Percentiles rank a stretch among this genome's conserved stretches.
Conservation (phyloP, 495 filamentous ascomycete species). For the Chlorociboria aeruginascens region DNA sequence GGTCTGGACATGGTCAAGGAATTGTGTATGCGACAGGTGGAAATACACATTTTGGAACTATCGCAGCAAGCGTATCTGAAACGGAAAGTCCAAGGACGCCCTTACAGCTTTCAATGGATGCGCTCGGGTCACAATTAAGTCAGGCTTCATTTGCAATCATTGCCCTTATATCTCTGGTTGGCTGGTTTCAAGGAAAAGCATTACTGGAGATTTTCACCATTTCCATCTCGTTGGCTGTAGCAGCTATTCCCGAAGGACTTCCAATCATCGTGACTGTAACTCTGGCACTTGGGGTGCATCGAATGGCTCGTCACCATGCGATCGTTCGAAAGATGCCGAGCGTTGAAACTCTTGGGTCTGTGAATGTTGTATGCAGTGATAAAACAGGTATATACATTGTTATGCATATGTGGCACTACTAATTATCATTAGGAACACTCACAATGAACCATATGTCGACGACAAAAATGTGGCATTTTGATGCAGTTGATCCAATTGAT, state of each 20-base stretch:
- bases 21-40: conserved; percentile 90
- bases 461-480: conserved; percentile 91
- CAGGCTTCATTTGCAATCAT: conserved; percentile 95
- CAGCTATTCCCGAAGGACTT: conserved; percentile 91
- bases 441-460: conserved; percentile 98
- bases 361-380: conserved; percentile 97
- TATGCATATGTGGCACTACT: not conserved
- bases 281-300: conserved; percentile 81
- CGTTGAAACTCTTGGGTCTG: conserved; percentile 93
- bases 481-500: conserved; percentile 55
- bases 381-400: conserved; percentile 50
- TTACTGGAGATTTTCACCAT: conserved; percentile 96
- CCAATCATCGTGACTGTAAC: conserved; percentile 98
- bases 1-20: conserved; percentile 90
- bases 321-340: conserved; percentile 93
- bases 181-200: conserved; percentile 76
- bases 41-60: conserved; percentile 92
- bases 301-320: conserved; percentile 87
- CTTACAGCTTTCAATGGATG: conserved; percentile 92
- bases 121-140: conserved; percentile 83
- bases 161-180: conserved; percentile 77
- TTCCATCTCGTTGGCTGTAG: conserved; percentile 90
- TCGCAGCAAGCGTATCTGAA: conserved; percentile 80
- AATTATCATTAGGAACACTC: conserved; percentile 45
- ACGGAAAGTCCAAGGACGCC: conserved; percentile 93